Evolutionary conservation across 441 rosid species (phyloP).

Genomic region (Erodium trifolium): DNA sequence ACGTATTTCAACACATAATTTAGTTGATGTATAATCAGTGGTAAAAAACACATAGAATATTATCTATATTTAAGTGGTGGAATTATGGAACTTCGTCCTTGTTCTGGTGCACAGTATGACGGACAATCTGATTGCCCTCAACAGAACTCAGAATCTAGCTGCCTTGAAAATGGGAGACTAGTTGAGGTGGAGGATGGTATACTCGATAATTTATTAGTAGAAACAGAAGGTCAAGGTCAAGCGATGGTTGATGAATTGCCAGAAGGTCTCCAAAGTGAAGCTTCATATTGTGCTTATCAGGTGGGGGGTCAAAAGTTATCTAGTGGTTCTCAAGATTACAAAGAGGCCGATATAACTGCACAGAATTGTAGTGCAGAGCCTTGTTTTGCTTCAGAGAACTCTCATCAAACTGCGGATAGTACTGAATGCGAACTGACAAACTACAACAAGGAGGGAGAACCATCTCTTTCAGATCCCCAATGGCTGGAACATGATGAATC

Average conservation of each 20-base stretch:
- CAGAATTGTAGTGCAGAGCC: slow-evolving; percentile 33
- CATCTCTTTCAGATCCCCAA: slow-evolving; percentile 52
- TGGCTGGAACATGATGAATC: slow-evolving; percentile 80
- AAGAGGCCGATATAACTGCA: slow-evolving; percentile 36
- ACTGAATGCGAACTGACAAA: slow-evolving; percentile 40
- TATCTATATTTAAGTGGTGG: slow-evolving; percentile 22
- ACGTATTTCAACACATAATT: slow-evolving; percentile 29
- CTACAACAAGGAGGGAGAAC: slow-evolving; percentile 46
- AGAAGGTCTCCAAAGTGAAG: slow-evolving; percentile 30
- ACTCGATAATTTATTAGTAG: slow-evolving; percentile 30
- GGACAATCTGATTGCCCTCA: slow-evolving; percentile 39
- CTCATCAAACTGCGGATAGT: slow-evolving; percentile 36
- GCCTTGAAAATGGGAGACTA: slow-evolving; percentile 29
- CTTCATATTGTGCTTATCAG: slow-evolving; percentile 37
- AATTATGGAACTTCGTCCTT: slow-evolving; percentile 54
- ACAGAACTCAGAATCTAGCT: slow-evolving; percentile 33
- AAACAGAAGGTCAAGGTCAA: slow-evolving; percentile 29
- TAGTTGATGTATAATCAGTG: slow-evolving; percentile 17
- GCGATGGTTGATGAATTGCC: slow-evolving; percentile 28
- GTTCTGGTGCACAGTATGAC: slow-evolving; percentile 42
- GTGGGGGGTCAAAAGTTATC: slow-evolving; percentile 38
- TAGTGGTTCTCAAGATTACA: slow-evolving; percentile 41
- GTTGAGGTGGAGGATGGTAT: slow-evolving; percentile 31
- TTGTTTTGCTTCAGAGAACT: slow-evolving; percentile 37
- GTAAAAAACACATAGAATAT: slow-evolving; percentile 23